These are phyloP conservation scores for Hansenula anomala DNA, from an alignment of 1,139 yeast species.

Conservation along the genomic window DNA sequence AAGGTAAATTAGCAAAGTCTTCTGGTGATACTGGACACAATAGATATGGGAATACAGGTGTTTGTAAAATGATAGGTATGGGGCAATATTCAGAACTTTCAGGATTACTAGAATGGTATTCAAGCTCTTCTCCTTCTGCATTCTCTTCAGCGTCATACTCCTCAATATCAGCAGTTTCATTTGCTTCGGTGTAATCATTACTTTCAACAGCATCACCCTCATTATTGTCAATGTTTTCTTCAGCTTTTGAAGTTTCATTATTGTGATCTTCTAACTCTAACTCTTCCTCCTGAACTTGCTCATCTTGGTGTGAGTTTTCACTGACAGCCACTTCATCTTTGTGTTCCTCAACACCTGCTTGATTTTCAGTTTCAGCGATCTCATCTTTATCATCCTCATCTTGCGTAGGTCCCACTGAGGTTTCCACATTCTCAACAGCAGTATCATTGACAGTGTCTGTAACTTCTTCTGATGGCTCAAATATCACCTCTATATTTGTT, in stretches of 20 bases:
- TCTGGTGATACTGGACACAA: constrained; percentile 14
- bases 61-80: constrained; percentile 16
- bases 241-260: background rate
- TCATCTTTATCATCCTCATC: background rate
- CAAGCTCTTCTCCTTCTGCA: background rate
- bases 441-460: no score
- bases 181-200: no score
- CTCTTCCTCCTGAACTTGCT: background rate
- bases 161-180: no score
- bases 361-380: no score
- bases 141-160: background rate
- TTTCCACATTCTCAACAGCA: background rate
- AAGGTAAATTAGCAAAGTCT: constrained; percentile 1
- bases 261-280: no score
- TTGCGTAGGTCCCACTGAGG: background rate
- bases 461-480: no score
- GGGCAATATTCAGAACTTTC: constrained; percentile 5
- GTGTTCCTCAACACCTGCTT: no score
- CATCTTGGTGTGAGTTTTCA: background rate
- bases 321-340: background rate
- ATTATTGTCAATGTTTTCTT: background rate
- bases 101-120: background rate
- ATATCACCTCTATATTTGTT: no score
- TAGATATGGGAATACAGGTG: constrained; percentile 16
- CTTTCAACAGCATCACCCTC: constrained; percentile 2